Conservation (phyloP, 2,329 filamentous ascomycete genomes). For the Talaromyces amestolkiae region DNA sequence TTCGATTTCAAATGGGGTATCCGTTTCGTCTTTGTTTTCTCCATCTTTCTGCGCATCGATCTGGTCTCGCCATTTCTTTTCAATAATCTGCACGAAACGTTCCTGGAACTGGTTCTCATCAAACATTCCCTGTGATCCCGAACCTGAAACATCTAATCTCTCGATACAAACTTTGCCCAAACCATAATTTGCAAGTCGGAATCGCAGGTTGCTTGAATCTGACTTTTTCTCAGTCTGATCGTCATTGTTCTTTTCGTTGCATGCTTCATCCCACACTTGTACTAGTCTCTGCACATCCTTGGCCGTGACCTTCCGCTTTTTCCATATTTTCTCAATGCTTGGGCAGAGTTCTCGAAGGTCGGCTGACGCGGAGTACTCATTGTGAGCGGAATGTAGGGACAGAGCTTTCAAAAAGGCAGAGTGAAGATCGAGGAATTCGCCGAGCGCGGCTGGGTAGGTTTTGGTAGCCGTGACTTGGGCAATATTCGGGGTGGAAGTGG, state of each 20-base stretch:
- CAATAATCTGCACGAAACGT: slow-evolving; percentile 50
- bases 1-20: slow-evolving; percentile 31
- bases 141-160: slow-evolving; percentile 19
- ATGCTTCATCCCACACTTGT: slow-evolving; percentile 55
- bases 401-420: slow-evolving; percentile 66
- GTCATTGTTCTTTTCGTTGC: slow-evolving; percentile 23
- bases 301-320: slow-evolving; percentile 64
- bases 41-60: slow-evolving; percentile 20
- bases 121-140: slow-evolving; percentile 25
- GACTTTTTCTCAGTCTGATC: background rate
- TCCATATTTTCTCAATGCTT: slow-evolving; percentile 67
- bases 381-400: slow-evolving; percentile 67
- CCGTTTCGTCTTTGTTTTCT: slow-evolving; percentile 15
- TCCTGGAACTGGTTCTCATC: slow-evolving; percentile 50
- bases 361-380: slow-evolving; percentile 60
- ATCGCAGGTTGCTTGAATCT: slow-evolving; percentile 23
- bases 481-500: background rate
- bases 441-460: slow-evolving; percentile 30
- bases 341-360: slow-evolving; percentile 62
- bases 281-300: slow-evolving; percentile 67
- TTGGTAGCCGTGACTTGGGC: background rate
- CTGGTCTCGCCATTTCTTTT: slow-evolving; percentile 46
- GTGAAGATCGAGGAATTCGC: slow-evolving; percentile 63
- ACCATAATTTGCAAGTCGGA: slow-evolving; percentile 43
- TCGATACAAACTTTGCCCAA: slow-evolving; percentile 41